A percentile compares a stretch with the other conserved stretches of the same genome.
These are phyloP conservation scores for Rasamsonia emersonii DNA, from an alignment of 2,329 filamentous ascomycete genomes.

Conservation along the genomic window DNA sequence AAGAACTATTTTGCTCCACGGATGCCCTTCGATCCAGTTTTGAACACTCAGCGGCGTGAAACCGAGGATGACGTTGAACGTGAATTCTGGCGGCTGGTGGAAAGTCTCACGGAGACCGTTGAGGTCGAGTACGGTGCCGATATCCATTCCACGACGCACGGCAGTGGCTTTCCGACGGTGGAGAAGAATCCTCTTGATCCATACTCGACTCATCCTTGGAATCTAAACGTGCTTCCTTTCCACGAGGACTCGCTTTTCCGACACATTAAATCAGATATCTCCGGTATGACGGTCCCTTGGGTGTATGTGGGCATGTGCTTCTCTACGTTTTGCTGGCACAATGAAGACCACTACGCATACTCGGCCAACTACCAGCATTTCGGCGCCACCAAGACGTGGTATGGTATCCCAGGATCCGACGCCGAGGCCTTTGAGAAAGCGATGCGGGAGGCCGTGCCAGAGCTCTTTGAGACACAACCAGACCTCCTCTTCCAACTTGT, in stretches of 20 bases:
- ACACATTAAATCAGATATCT: slow-evolving; percentile 96
- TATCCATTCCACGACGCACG: slow-evolving; percentile 95
- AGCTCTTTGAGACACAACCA: slow-evolving; percentile 93
- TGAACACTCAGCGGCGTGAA: slow-evolving; percentile 70
- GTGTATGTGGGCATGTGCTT: slow-evolving; percentile 99
- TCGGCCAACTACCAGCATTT: slow-evolving; percentile 98
- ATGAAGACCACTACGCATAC: slow-evolving; percentile 96
- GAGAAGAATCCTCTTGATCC: slow-evolving; percentile 81
- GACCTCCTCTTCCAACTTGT: slow-evolving; percentile 95
- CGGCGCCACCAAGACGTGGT: slow-evolving; percentile 97
- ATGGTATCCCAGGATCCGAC: slow-evolving; percentile 89
- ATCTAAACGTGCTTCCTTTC: slow-evolving; percentile 84
- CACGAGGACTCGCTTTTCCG: slow-evolving; percentile 88
- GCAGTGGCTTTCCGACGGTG: slow-evolving; percentile 90
- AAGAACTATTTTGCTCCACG: slow-evolving; percentile 86
- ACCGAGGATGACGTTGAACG: slow-evolving; percentile 93
- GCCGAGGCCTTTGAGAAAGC: slow-evolving; percentile 91
- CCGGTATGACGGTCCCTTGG: slow-evolving; percentile 98
- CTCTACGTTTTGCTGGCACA: slow-evolving; percentile 99
- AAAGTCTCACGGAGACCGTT: slow-evolving; percentile 87
- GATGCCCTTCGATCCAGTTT: slow-evolving; percentile 76
- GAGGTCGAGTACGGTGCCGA: slow-evolving; percentile 98
- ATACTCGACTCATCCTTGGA: slow-evolving; percentile 89
- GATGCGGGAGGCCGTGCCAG: slow-evolving; percentile 90
- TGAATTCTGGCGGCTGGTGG: slow-evolving; percentile 93